Base-by-base conservation (phyloP, 2,329 filamentous ascomycete genomes). In the Penicillium vulpinum region DNA sequence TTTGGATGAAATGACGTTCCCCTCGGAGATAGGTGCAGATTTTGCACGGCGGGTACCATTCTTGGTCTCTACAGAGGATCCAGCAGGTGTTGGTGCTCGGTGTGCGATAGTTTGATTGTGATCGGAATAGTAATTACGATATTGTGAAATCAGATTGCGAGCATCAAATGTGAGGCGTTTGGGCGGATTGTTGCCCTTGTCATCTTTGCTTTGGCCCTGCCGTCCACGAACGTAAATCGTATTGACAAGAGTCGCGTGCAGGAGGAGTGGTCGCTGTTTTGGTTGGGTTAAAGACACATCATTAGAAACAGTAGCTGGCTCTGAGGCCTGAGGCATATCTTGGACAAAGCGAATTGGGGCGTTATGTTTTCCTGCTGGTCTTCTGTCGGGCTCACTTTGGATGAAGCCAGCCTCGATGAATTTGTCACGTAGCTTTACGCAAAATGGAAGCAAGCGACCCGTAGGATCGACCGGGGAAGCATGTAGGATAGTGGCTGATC, bases 201-300 rank as follows among this genome's bases (percentile, higher is more conserved):
- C 50, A 36, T 43, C 10, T 53, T 61, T 46, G 55, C 53, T 52
- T n/a, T 50, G 36, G 6, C 52, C 61, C 21, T 56, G 58, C 36
- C 65, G 63, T 7, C 69, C 63, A 16, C 62, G 63, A 35, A 72
- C 85, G 70, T 96, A 95, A 15, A 92, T 84, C 0, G 92, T 95
- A 72, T 97, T 96, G 49, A 94, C 76, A 4, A 97, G 77, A 0
- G 93, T 97, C 18, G 90, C 91, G 70, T 97, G 93, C 50, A 97
- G 75, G 21, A 90, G 81, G 60, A 97, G 72, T 7, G 85, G 83
- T 53, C 90, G 68, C 5, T 58, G 61, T 29, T 69, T 72, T 15
- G 63, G 53, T 33, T 29, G n/a, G 6, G 22, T 13, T n/a, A 22
- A 11, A 38, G 52, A 35, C 10, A 13, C 45, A 18, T 36, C 10